These are phyloP conservation scores for Ophiocordyceps robertsii DNA, from an alignment of 2,329 filamentous ascomycete genomes.

Conservation along the genomic window DNA sequence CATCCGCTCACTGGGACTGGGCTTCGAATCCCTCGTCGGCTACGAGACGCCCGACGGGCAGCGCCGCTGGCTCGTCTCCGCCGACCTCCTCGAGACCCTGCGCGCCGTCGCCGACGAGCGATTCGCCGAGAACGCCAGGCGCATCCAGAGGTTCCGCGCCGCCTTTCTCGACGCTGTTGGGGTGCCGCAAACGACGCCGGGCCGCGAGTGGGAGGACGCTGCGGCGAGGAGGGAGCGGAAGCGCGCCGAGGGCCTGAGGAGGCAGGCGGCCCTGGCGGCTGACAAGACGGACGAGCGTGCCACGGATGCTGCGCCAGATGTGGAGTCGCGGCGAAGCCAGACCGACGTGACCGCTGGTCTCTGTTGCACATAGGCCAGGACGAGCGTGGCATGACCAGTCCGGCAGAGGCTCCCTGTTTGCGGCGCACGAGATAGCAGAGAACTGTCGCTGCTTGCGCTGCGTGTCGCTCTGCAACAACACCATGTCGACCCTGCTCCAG, in stretches of 20 bases:
- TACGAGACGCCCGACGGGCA: constrained; percentile 23
- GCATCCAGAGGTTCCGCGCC: constrained; percentile 50
- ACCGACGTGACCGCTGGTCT: too few species aligned
- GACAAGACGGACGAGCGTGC: neutral
- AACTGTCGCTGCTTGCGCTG: too few species aligned
- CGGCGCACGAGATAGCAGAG: too few species aligned
- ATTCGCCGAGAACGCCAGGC: constrained; percentile 54
- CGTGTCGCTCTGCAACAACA: too few species aligned
- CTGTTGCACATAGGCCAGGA: too few species aligned
- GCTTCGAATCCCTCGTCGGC: constrained; percentile 71
- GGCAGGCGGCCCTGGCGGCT: constrained; percentile 28
- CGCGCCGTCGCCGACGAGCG: constrained; percentile 60
- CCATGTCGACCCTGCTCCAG: too few species aligned
- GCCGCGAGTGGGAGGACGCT: constrained; percentile 40
- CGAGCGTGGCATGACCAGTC: too few species aligned
- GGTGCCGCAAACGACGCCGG: constrained; percentile 13
- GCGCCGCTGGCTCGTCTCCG: constrained; percentile 40
- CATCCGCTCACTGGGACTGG: constrained; percentile 69
- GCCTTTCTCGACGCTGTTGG: constrained; percentile 27
- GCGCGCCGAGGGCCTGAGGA: constrained; percentile 41
- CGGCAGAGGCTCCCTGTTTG: too few species aligned
- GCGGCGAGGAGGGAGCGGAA: constrained; percentile 39
- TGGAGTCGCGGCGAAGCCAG: too few species aligned
- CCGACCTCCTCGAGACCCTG: constrained; percentile 54
- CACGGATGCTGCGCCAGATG: too few species aligned